These are phyloP conservation scores for Cubamyces lactineus DNA, from an alignment of 768 basidiomycete genomes.

Conservation along the genomic window DNA sequence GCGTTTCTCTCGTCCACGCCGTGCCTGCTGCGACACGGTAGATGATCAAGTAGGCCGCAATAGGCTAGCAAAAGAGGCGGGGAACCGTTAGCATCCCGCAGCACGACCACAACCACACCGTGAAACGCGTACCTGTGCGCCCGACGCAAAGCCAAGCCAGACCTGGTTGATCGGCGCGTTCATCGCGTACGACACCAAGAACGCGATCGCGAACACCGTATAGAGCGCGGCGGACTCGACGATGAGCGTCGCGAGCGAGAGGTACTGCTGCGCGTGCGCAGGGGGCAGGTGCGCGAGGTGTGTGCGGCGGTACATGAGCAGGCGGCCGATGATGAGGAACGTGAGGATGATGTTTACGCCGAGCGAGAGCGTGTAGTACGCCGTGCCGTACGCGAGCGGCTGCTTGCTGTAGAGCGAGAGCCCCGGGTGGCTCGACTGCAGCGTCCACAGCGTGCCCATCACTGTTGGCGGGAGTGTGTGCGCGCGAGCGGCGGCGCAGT, in stretches of 20 bases:
- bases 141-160: conserved; percentile 24
- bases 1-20: conserved; percentile 23
- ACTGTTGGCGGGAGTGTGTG: conserved; percentile 1
- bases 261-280: conserved; percentile 28
- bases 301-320: conserved; percentile 28
- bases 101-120: background rate
- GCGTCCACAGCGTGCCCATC: conserved; percentile 26
- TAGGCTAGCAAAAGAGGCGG: conserved; percentile 10
- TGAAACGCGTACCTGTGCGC: conserved; percentile 22
- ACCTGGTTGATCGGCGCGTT: conserved; percentile 29
- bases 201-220: conserved; percentile 30
- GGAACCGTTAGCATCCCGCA: background rate
- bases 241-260: conserved; percentile 30
- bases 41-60: conserved; percentile 33
- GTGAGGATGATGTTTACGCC: conserved; percentile 33
- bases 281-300: conserved; percentile 25
- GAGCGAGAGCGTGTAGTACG: conserved; percentile 33
- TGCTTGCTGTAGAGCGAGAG: conserved; percentile 26
- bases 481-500: background rate
- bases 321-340: conserved; percentile 28
- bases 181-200: conserved; percentile 33
- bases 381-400: conserved; percentile 26
- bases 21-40: conserved; percentile 31
- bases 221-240: conserved; percentile 36
- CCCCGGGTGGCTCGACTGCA: conserved; percentile 25